A percentile compares a stretch with the other conserved stretches of the same genome.
These are phyloP conservation scores for Apiospora pterosperma DNA, from an alignment of 2,329 filamentous ascomycete species.

Conservation along the genomic window DNA sequence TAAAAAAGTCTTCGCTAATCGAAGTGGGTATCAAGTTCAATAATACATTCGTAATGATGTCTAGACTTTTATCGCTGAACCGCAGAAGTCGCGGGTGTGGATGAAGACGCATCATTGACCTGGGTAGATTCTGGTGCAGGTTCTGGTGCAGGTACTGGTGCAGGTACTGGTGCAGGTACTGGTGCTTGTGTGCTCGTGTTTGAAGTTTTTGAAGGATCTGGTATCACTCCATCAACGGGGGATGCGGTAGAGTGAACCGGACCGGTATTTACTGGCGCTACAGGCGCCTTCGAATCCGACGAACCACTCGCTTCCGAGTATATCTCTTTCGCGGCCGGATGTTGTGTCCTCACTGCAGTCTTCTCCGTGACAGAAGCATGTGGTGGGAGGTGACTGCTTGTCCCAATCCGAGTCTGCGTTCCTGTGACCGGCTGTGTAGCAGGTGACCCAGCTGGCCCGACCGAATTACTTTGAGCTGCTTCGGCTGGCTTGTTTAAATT, in stretches of 20 bases:
- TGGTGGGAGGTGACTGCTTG: background rate
- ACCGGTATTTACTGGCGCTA: background rate
- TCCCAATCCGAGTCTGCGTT: background rate
- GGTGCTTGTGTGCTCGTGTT: background rate
- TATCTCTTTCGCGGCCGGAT: background rate
- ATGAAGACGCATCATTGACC: background rate
- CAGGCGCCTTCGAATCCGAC: background rate
- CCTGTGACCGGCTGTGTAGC: background rate
- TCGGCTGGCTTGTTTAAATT: background rate
- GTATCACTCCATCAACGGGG: background rate
- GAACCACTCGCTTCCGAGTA: background rate
- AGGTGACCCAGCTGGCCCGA: background rate
- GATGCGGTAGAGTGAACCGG: background rate
- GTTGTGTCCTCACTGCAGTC: background rate
- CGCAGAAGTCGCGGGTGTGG: background rate
- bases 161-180: background rate
- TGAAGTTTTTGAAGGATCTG: background rate
- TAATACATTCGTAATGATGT: background rate
- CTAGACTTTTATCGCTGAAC: background rate
- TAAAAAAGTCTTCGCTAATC: slow-evolving; percentile 2
- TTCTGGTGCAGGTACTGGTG: background rate
- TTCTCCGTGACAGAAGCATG: background rate
- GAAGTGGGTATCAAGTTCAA: background rate
- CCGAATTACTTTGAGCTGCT: background rate
- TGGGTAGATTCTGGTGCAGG: background rate